These are phyloP conservation scores for Areca catechu DNA, from an alignment of 176 grass and related monocot genomes.

Conservation along the genomic window DNA sequence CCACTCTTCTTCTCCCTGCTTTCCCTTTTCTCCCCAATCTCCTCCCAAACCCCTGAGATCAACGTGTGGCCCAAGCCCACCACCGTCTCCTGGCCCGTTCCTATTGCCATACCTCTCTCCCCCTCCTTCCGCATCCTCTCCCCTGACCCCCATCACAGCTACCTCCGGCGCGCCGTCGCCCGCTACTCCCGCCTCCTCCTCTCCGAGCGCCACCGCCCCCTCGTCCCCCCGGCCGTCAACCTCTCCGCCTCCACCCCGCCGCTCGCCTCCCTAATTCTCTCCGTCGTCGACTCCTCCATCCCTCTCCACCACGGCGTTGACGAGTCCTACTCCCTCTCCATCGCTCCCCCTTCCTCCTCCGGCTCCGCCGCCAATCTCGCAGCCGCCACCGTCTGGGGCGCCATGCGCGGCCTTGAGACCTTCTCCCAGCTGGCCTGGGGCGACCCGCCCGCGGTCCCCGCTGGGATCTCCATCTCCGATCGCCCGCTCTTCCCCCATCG, in stretches of 20 bases:
- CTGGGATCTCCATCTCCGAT: slow-evolving; percentile 58
- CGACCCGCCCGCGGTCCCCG: slow-evolving; percentile 27
- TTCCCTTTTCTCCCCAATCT: background rate
- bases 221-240: slow-evolving; percentile 37
- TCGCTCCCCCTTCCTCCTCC: slow-evolving; percentile 5
- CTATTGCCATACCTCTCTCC: slow-evolving; percentile 42
- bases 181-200: slow-evolving; percentile 60
- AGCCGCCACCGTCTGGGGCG: slow-evolving; percentile 59
- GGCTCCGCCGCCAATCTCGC: slow-evolving; percentile 36
- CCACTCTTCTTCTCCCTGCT: background rate
- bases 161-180: slow-evolving; percentile 52
- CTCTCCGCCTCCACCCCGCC: slow-evolving; percentile 13
- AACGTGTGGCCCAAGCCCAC: slow-evolving; percentile 71
- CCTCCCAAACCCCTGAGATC: background rate
- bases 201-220: slow-evolving; percentile 55
- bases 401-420: slow-evolving; percentile 79
- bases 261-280: slow-evolving; percentile 38
- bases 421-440: slow-evolving; percentile 64
- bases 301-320: slow-evolving; percentile 50
- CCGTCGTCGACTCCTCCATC: slow-evolving; percentile 42
- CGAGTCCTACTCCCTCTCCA: slow-evolving; percentile 73
- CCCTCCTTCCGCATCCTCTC: slow-evolving; percentile 55
- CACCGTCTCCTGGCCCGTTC: slow-evolving; percentile 47
- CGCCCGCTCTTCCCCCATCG: slow-evolving; percentile 58
- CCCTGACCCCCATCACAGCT: slow-evolving; percentile 29